Evolutionary conservation across 257 asterid species (phyloP).

Genomic region (Fraxinus americana): DNA sequence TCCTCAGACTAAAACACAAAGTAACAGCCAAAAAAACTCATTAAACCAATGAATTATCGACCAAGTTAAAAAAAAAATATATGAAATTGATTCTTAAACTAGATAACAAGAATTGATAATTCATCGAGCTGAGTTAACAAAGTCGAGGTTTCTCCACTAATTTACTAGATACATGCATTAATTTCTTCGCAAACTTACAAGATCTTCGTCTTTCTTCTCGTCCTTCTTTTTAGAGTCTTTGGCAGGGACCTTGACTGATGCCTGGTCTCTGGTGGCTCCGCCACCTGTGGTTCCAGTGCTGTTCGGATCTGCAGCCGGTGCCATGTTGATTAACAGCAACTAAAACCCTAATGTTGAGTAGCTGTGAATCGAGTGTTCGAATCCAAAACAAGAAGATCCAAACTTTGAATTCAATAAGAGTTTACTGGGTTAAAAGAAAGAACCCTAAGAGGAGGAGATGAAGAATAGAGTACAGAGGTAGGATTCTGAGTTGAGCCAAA

Average conservation of each 20-base stretch:
- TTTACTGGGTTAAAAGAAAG: background rate
- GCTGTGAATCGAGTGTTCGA: background rate
- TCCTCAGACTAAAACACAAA: constrained; percentile 72
- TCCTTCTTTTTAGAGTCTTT: constrained; percentile 89
- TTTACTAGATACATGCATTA: background rate
- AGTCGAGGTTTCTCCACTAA: background rate
- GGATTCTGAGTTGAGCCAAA: background rate
- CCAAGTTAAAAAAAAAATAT: background rate
- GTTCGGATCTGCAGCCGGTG: constrained; percentile 58
- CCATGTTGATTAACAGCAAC: constrained; percentile 32
- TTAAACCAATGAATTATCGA: constrained; percentile 5
- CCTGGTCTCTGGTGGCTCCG: constrained; percentile 58
- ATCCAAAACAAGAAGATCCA: background rate
- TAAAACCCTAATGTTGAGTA: constrained; percentile 34
- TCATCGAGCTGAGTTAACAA: background rate
- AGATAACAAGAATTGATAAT: background rate
- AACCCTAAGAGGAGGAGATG: background rate
- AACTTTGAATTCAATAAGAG: background rate
- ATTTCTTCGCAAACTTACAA: constrained; percentile 49
- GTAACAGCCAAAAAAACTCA: constrained; percentile 14
- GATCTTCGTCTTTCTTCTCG: constrained; percentile 97
- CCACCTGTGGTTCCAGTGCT: constrained; percentile 40
- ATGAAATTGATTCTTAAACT: background rate
- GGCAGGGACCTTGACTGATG: constrained; percentile 56
- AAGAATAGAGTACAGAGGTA: background rate